Base-by-base conservation (phyloP, 192 early-diverging fungal species). In the Oehlia diaphana region DNA sequence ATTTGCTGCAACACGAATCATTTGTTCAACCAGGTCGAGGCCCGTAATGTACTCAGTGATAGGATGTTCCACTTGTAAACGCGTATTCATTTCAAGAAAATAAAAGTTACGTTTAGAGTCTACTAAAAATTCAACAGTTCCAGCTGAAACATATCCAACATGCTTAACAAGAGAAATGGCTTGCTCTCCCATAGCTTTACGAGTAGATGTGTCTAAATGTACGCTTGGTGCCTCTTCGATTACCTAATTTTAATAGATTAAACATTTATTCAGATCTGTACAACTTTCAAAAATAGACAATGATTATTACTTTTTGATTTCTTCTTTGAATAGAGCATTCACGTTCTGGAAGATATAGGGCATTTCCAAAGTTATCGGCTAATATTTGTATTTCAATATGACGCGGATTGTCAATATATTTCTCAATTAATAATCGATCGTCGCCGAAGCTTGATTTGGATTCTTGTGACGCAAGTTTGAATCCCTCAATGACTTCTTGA, bases 11-110 rank as follows among this genome's bases (percentile, higher is more conserved):
- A 95, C 91, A 71, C 94, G 92, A 79, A 98, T 95, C 97, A 98
- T 98, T 77, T 94, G 93, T 84, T 98, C 95, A 67, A 98, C 97
- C 12, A 98, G 86, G 83, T 98, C 97, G 42, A 97, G 69, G 3
- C 94, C 94, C 0, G 96, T 96, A 42, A 92, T 90, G 39, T 88
- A 89, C 81, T 94, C 93, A 6, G 93, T 94, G 73, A 94, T 91
- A 35, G 93, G 92, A 83, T 93, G 93, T 81, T 94, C 93, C 35
- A 94, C 93, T 79, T 94, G 93, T 47, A 94, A 82, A 47, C 93
- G 90, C 5, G 93, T 93, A 82, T 94, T 94, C 92, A 94, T 93
- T 81, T 94, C 93, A 81, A 94, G 84, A 77, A 94, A 93, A 86
- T 90, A 94, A 75, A 94, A 94, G 75, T 94, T 92, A 73, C 91